Base-by-base conservation (phyloP, 2,329 filamentous ascomycete species). In the Fusarium ramigenum region DNA sequence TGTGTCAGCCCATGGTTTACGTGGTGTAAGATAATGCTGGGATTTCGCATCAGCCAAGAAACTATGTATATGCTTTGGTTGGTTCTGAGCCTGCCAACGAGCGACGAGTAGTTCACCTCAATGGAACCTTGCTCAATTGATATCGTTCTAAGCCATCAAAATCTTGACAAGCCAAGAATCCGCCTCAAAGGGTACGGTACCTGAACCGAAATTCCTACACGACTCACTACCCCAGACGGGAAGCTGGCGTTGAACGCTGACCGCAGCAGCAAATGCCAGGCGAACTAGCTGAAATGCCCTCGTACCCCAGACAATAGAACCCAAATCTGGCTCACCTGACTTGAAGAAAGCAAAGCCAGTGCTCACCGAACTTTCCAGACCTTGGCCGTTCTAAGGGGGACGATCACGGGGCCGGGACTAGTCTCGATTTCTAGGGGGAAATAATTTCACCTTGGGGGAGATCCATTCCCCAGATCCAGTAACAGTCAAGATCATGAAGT, bases 361-460 rank as follows among this genome's bases (percentile, higher is more conserved):
- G 56, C 72, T 77, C 75, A 77, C 75, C 75, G 75, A 77, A 77
- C 68, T 57, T 72, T 76, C 63, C 62, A 67, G 72, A 56, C 74
- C 69, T 74, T 77, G 65, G 63, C 72, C 61, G 59, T 72, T 66
- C 71, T 60, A 66, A 64, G 42, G 66, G 65, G 69, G 58, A 30
- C 61, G 72, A 70, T 77, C 75, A 77, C 75, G 72, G 57, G 66
- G 75, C 68, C 34, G 36, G 60, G 19, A 63, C 46, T 76, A 73
- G 59, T 68, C 69, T 66, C 42, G 69, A 66, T 66, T 59, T 56
- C 56, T 47, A 69, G 56, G 64, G 72, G 43, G n/a, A 32, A 12
- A 49, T 34, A 72, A 72, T 68, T 58, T 36, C 65, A 50, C 36
- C 44, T 34, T 46, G 34, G 37, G 60, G 40, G 43, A 63, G 47